Conservation (phyloP, 495 filamentous ascomycete species). For the Pyrenula massariospora region DNA sequence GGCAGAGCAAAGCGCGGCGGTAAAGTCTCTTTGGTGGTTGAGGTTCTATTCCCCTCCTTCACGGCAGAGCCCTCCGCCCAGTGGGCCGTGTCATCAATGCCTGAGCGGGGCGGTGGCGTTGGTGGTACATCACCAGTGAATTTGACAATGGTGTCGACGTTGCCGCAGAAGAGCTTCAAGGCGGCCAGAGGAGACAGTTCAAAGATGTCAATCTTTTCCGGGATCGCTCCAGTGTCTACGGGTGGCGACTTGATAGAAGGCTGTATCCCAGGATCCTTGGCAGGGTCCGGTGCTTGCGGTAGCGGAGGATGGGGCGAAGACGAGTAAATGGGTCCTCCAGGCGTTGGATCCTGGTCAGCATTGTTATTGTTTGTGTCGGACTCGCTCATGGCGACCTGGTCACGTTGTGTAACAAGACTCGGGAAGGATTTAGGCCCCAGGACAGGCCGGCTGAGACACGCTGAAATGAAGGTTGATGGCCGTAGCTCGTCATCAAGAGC, state of each 20-base stretch:
- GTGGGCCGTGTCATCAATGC: neutral
- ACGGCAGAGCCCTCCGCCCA: neutral
- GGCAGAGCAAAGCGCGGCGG: neutral
- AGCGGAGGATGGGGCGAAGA: constrained; percentile 6
- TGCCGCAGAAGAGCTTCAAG: constrained; percentile 63
- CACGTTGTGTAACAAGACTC: too few relatives aligned
- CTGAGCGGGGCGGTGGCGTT: constrained; percentile 41
- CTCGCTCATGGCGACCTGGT: neutral
- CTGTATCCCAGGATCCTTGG: constrained; percentile 11
- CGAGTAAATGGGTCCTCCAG: neutral
- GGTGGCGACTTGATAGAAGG: constrained; percentile 5
- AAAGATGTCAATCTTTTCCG: constrained; percentile 46
- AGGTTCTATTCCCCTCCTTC: neutral
- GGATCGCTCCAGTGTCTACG: constrained; percentile 6
- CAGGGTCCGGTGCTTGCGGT: constrained; percentile 15
- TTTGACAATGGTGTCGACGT: constrained; percentile 60
- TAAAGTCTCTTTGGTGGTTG: neutral
- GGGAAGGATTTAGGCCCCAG: neutral
- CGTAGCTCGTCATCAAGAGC: neutral
- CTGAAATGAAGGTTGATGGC: neutral
- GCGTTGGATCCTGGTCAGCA: neutral
- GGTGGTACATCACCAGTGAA: constrained; percentile 63
- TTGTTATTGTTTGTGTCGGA: neutral
- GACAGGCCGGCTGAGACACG: neutral
- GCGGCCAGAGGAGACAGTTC: constrained; percentile 60